Evolutionary conservation across 1,284 basidiomycete genomes (phyloP), one percentile per base, ranked within the genome.

Genomic region (Irpex rosettiformis): DNA sequence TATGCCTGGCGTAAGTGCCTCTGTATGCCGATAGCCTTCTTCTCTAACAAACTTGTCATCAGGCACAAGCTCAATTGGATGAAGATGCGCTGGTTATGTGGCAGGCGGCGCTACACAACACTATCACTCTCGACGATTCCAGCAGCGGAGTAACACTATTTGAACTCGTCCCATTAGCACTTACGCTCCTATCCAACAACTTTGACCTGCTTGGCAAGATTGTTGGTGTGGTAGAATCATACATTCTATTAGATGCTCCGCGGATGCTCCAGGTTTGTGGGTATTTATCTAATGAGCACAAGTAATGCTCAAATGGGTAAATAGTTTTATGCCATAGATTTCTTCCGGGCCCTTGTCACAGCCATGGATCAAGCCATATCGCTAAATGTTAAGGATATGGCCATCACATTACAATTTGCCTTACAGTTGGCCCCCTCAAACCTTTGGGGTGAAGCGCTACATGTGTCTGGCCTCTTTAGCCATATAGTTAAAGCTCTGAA

Each of bases 41-140:
- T 33, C n/a, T 22, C 52, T 45, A 33, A 49, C 11, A 37, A 24
- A 13, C 25, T 29, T 8, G 56, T 42, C 3, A 57, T 52, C 65
- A 91, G 89, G 83, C 82, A 22, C 83, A 84, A 58, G 77, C 83
- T 25, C 83, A 89, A 64, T 80, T 96, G 52, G 94, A 96, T 61
- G 84, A 86, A 58, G 93, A 96, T 70, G 90, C 83, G 0, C 70
- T 94, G 27, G 77, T 76, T 27, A 78, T 96, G 37, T 96, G 93
- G 94, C 78, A 83, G 55, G 77, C 84, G 18, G 83, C 89, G 2
- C 73, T 96, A 25, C 81, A 86, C 55, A 91, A 94, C 67, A 81
- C 89, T 0, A 72, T 77, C 1, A 79, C 82, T 1, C 72, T 92
- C 2, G 73, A 80, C 54, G 76, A 72, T 60, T 65, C 71, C 8